Evolutionary conservation across 495 filamentous ascomycete species (phyloP), one percentile per base, ranked within the genome.

Genomic region (Talaromyces stipitatus): DNA sequence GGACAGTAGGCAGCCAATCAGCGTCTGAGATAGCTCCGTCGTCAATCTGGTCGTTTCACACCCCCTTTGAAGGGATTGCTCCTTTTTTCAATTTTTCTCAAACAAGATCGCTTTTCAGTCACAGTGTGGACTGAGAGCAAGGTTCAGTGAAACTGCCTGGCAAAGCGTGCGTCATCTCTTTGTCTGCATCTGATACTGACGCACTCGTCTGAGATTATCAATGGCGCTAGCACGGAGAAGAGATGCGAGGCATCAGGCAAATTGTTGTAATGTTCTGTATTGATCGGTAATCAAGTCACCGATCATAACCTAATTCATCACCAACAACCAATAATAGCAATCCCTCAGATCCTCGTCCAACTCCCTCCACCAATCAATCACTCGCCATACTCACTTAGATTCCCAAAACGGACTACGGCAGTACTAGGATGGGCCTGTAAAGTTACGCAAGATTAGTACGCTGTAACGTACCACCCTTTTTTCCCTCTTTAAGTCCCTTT

Each of bases 241-340:
- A 47, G 24, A 47, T 47, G 43, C 36, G 33, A 36, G 14, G 16
- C 33, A 36, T 36, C 14, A n/a, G 2, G 16, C n/a, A n/a, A n/a
- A n/a, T 41, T 16, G n/a, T 16, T 1, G 36, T 41, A 41, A 16
- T 36, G 33, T 12, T 36, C 33, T 36, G 33, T 36, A 36, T 11
- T 41, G n/a, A 7, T 8, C 4, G 9, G 36, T 41, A 41, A 41
- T 41, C 36, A 5, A 8, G 18, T 4, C 16, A 16, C 36, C 43
- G 54, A 56, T 56, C 36, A 41, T 32, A 33, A 38, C 62, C 55
- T 56, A 56, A 61, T 56, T 63, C 55, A 61, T 9, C 58, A 61
- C 63, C 51, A 57, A 59, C 61, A 59, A 45, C 62, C 58, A 68
- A 61, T 59, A 63, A 61, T 57, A 62, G 62, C 48, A 4, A 41